Evolutionary conservation across 2,329 filamentous ascomycete species (phyloP).

Genomic region (Sordariomycetes sp.): DNA sequence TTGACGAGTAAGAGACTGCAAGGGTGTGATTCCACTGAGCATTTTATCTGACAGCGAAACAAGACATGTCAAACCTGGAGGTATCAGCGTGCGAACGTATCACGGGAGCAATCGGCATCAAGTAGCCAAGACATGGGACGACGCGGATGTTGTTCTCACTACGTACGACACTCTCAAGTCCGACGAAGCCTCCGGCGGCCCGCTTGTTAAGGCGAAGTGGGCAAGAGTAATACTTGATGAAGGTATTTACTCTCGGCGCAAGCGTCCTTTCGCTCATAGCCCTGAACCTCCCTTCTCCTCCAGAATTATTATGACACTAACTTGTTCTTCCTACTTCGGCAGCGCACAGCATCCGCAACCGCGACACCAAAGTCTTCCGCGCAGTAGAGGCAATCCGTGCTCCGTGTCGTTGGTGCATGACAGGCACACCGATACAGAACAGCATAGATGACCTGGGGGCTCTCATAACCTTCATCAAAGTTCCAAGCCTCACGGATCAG

Average conservation of each 20-base stretch:
- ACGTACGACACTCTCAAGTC: not conserved
- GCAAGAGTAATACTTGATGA: conserved; percentile 32
- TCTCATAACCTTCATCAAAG: conserved; percentile 35
- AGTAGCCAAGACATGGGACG: not conserved
- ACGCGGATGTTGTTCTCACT: not conserved
- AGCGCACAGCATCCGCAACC: conserved; percentile 41
- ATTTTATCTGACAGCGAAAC: not conserved
- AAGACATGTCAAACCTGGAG: not conserved
- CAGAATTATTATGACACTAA: not conserved
- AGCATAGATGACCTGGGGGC: conserved; percentile 38
- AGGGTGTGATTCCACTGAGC: not conserved
- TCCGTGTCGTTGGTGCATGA: conserved; percentile 38
- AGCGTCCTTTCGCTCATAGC: too few relatives aligned
- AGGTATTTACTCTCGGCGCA: conserved; percentile 19
- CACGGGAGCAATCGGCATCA: not conserved
- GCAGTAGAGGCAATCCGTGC: conserved; percentile 29
- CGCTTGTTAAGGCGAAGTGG: conserved; percentile 26
- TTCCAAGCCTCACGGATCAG: conserved; percentile 27
- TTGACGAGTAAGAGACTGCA: not conserved
- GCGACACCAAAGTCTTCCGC: conserved; percentile 29
- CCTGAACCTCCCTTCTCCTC: not conserved
- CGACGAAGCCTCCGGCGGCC: not conserved
- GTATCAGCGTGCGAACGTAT: not conserved
- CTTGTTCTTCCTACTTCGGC: not conserved
- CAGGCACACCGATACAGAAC: conserved; percentile 45